A percentile compares a stretch with the other conserved stretches of the same genome.
Conservation (phyloP, 2,329 filamentous ascomycete genomes). For the Scedosporium aurantiacum region DNA sequence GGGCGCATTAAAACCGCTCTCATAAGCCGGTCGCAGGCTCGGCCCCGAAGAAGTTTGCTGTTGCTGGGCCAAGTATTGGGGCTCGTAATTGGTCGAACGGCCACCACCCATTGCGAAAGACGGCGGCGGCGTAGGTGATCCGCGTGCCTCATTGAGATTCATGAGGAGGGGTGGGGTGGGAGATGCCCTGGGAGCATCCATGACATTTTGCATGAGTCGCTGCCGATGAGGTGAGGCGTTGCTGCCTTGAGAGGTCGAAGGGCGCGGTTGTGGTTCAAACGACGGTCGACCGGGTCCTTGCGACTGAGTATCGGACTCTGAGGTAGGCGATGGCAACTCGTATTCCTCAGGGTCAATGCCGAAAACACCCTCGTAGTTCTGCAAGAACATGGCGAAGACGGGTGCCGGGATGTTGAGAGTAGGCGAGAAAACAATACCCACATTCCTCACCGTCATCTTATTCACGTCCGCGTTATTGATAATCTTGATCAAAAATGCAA, state of each 20-base stretch:
- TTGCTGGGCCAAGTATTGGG: conserved; percentile 28
- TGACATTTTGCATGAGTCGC: conserved; percentile 30
- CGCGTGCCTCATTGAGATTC: conserved; percentile 19
- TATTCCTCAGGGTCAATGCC: conserved; percentile 57
- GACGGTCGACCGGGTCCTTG: conserved; percentile 17
- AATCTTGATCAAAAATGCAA: conserved; percentile 81
- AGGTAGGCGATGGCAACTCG: conserved; percentile 37
- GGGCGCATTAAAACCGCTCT: conserved; percentile 20
- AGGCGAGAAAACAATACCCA: conserved; percentile 95
- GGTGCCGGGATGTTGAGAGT: conserved; percentile 93
- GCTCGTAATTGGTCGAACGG: conserved; percentile 30
- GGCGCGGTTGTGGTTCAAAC: conserved; percentile 28
- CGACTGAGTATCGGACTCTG: conserved; percentile 25
- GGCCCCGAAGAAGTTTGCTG: conserved; percentile 18
- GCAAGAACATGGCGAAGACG: conserved; percentile 86
- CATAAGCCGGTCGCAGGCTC: conserved; percentile 30
- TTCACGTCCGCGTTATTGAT: conserved; percentile 83
- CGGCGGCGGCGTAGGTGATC: conserved; percentile 31
- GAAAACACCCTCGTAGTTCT: conserved; percentile 82
- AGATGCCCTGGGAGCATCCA: conserved; percentile 23
- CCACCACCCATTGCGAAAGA: conserved; percentile 6
- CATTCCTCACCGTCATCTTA: conserved; percentile 97
- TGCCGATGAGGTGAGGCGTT: conserved; percentile 42
- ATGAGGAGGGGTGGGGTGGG: conserved; percentile 39
- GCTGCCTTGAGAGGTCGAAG: conserved; percentile 37